Conservation (phyloP, 176 grass and related monocot genomes). For the Areca catechu region DNA sequence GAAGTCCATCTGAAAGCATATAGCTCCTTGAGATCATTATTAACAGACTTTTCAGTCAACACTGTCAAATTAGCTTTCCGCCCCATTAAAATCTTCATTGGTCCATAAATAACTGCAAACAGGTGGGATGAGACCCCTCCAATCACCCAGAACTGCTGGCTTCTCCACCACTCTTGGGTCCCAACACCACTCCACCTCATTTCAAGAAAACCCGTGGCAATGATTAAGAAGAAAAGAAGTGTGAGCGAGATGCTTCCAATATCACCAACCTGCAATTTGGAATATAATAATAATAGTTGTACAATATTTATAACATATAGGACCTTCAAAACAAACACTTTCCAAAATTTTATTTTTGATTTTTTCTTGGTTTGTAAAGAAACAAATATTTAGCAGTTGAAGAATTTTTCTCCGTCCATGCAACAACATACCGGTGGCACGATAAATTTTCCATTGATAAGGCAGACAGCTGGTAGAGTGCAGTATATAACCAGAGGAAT, state of each 20-base stretch:
- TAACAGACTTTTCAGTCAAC: not conserved
- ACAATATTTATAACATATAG: too few relatives aligned
- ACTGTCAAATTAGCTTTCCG: not conserved
- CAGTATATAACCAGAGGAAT: slow-evolving; percentile 89
- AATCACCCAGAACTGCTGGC: slow-evolving; percentile 8
- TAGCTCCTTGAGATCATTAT: slow-evolving; percentile 3
- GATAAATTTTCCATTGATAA: slow-evolving; percentile 98
- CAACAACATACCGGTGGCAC: slow-evolving; percentile 55
- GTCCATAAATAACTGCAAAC: slow-evolving; percentile 8
- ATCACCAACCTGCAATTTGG: not conserved
- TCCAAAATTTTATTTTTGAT: too few relatives aligned
- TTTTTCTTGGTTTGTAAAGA: too few relatives aligned
- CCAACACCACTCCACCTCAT: slow-evolving; percentile 17
- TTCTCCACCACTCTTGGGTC: slow-evolving; percentile 7
- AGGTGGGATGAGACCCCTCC: slow-evolving; percentile 2
- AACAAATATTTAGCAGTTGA: too few relatives aligned
- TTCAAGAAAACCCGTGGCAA: slow-evolving; percentile 7
- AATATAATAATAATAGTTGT: too few relatives aligned
- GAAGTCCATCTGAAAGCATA: slow-evolving; percentile 3
- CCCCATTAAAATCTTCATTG: slow-evolving; percentile 1
- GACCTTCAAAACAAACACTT: too few relatives aligned
- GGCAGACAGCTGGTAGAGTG: slow-evolving; percentile 84
- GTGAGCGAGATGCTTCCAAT: slow-evolving; percentile 23
- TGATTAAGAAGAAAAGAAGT: slow-evolving; percentile 2
- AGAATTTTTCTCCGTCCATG: too few relatives aligned